Evolutionary conservation across 441 rosid genomes (phyloP).

Genomic region (Flueggea neowawraea): DNA sequence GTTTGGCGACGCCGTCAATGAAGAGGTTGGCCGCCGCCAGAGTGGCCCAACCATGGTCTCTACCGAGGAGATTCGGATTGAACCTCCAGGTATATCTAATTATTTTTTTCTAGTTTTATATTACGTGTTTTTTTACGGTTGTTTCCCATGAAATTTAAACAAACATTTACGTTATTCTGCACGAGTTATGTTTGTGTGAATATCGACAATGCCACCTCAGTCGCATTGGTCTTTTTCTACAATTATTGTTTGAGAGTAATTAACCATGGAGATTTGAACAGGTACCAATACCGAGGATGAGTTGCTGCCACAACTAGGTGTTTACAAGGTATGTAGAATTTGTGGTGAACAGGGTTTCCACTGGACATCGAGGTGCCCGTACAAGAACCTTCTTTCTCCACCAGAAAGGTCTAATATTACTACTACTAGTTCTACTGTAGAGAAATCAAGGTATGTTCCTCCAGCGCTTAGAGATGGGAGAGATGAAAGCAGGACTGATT

Average conservation of each 20-base stretch:
- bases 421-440: constrained; percentile 27
- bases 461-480: constrained; percentile 53
- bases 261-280: constrained; percentile 10
- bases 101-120: too few species aligned
- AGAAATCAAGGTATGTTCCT: constrained; percentile 47
- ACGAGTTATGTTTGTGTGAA: too few species aligned
- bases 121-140: too few species aligned
- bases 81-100: constrained; percentile 41
- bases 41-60: constrained; percentile 61
- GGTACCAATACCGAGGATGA: constrained; percentile 50
- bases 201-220: too few species aligned
- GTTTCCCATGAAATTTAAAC: too few species aligned
- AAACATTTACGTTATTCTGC: too few species aligned
- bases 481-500: constrained; percentile 52
- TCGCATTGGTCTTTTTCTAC: background rate
- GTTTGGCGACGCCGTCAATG: constrained; percentile 81
- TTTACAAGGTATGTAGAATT: constrained; percentile 60
- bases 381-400: constrained; percentile 52
- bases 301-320: constrained; percentile 39
- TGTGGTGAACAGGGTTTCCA: constrained; percentile 61
- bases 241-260: background rate
- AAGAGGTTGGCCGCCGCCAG: constrained; percentile 57
- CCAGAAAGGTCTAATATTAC: constrained; percentile 29
- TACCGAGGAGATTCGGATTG: constrained; percentile 68
- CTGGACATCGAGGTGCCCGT: constrained; percentile 65